phyloP scores from a whole-genome alignment of 2,329 filamentous ascomycete species.

The Ophiobolus disseminans region DNA sequence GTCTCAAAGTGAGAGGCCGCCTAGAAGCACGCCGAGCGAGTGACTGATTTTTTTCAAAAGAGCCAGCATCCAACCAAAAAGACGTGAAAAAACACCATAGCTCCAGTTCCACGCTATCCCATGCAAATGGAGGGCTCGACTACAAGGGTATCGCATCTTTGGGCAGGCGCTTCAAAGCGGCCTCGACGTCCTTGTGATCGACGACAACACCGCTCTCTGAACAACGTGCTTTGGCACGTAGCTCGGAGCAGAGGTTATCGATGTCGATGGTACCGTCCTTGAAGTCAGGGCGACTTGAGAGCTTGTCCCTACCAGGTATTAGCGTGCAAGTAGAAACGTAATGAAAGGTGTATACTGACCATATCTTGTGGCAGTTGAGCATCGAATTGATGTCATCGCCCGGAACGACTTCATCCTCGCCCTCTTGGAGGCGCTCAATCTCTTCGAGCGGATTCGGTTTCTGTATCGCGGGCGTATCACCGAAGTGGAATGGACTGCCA shows the following conservation, averaged over 20 bases:
- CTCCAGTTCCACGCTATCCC: neutral
- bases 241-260: slow-evolving; percentile 87
- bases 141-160: slow-evolving; percentile 30
- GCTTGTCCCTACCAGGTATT: slow-evolving; percentile 75
- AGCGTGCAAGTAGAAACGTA: slow-evolving; percentile 4
- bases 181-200: slow-evolving; percentile 86
- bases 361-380: slow-evolving; percentile 89
- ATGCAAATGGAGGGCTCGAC: slow-evolving; percentile 7
- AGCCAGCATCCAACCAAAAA: no score
- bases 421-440: slow-evolving; percentile 77
- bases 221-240: slow-evolving; percentile 95
- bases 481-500: slow-evolving; percentile 78
- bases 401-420: slow-evolving; percentile 70
- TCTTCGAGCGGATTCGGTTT: slow-evolving; percentile 74
- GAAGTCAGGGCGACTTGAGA: slow-evolving; percentile 86
- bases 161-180: slow-evolving; percentile 55
- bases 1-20: neutral
- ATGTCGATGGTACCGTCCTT: slow-evolving; percentile 92
- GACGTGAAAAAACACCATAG: neutral
- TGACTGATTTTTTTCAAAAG: neutral
- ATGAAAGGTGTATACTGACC: slow-evolving; percentile 65
- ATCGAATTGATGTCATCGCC: slow-evolving; percentile 67
- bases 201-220: slow-evolving; percentile 90
- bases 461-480: slow-evolving; percentile 53
- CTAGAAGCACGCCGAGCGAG: slow-evolving; percentile 4